Conservation (phyloP, 441 rosid species). For the Oxalis stricta region DNA sequence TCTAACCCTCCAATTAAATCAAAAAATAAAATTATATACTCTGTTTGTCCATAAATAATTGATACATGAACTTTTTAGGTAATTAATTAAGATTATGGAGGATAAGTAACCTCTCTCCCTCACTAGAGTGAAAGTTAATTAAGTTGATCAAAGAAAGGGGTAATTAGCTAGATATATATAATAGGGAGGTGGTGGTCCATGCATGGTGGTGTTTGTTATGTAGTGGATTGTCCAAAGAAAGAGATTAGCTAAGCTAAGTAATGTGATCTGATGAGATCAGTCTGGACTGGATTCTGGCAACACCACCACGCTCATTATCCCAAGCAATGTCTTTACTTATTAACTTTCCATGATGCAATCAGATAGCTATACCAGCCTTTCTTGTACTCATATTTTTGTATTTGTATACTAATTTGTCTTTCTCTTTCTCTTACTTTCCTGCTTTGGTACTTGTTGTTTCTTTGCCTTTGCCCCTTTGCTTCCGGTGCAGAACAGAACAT, state of each 20-base stretch:
- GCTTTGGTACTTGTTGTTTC: constrained; percentile 21
- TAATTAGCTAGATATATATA: background rate
- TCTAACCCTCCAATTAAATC: too few relatives aligned
- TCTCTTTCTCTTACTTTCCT: constrained; percentile 8
- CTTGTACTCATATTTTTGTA: too few relatives aligned
- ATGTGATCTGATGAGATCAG: too few relatives aligned
- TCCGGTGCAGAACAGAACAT: constrained; percentile 8
- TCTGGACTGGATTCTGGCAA: too few relatives aligned
- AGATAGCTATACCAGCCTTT: constrained; percentile 21
- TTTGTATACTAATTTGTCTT: too few relatives aligned
- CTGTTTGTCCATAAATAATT: too few relatives aligned
- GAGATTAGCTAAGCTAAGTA: too few relatives aligned
- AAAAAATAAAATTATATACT: too few relatives aligned
- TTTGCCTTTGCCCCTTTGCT: constrained; percentile 3
- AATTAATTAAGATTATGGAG: too few relatives aligned
- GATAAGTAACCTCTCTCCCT: too few relatives aligned
- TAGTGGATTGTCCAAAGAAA: constrained; percentile 4
- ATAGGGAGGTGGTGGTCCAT: constrained; percentile 11
- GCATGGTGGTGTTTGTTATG: constrained; percentile 14
- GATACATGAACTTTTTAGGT: too few relatives aligned
- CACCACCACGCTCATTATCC: constrained; percentile 33
- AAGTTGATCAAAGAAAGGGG: background rate
- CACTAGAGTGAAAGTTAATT: background rate
- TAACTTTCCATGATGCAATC: constrained; percentile 35
- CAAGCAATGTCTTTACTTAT: constrained; percentile 30